phyloP scores from a whole-genome alignment of 179 eudicot species.

The Sideroxylon spinosum region DNA sequence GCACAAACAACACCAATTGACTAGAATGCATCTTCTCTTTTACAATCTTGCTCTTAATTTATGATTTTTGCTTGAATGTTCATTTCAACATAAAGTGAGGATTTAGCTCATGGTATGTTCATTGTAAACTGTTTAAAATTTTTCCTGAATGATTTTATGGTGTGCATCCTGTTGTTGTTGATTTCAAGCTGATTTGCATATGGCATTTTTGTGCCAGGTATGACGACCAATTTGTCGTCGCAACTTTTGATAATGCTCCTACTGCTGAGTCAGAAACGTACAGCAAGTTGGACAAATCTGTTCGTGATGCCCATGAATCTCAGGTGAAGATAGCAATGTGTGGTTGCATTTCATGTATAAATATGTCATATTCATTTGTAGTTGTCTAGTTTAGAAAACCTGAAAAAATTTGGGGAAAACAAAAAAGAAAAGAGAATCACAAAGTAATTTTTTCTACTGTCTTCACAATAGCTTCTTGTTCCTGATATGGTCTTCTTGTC shows the following conservation, averaged over 20 bases:
- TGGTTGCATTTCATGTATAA: neutral
- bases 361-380: neutral
- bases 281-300: slow-evolving; percentile 53
- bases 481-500: neutral
- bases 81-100: neutral
- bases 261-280: slow-evolving; percentile 81
- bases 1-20: too few species aligned
- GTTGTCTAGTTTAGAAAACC: neutral
- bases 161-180: slow-evolving; percentile 1
- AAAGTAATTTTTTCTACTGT: neutral
- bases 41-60: too few species aligned
- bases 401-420: neutral
- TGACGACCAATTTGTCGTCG: slow-evolving; percentile 76
- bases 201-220: slow-evolving; percentile 44
- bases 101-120: neutral
- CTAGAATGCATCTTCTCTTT: too few species aligned
- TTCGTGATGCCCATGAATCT: slow-evolving; percentile 64
- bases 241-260: slow-evolving; percentile 87
- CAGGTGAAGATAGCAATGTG: slow-evolving; percentile 38
- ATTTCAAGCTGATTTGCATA: slow-evolving; percentile 14
- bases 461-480: neutral
- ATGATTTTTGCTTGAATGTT: too few species aligned
- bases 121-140: neutral
- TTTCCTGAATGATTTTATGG: slow-evolving; percentile 2
- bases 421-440: neutral